Base-by-base conservation (phyloP, 2,329 filamentous ascomycete genomes). In the Neofusicoccum sp. region DNA sequence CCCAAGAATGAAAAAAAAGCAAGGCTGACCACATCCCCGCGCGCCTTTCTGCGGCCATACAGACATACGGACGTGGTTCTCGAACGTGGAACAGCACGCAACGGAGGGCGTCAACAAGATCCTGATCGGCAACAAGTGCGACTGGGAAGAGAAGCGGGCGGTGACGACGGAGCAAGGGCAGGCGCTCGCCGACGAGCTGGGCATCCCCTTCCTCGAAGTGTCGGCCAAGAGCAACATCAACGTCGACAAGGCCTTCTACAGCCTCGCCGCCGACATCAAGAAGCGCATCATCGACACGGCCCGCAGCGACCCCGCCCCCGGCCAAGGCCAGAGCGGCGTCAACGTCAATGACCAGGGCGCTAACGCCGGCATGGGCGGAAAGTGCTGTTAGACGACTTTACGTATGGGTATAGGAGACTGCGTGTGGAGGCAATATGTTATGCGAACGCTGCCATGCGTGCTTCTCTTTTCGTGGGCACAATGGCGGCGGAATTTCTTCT, bases 21-120 rank as follows among this genome's bases (percentile, higher is more conserved):
- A 37, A 14, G 50, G 61, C 48, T 61, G 41, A 47, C 29, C 39
- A 44, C 37, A 45, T 41, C 28, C 48, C 49, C 22, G 22, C 39
- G 33, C 50, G 34, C 34, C 14, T 29, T 41, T 11, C 16, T 29
- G 52, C 52, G 52, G 3, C 29, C 37, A 45, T n/a, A 58, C 75
- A 98, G 95, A 99, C 81, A 99, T 99, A 79, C 90, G 93, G 74
- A 98, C 95, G 69, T 99, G 95, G 95, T 99, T 99, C 82, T 93
- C 93, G 76, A 98, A 99, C 81, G 93, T 97, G 71, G 93, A 97
- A 78, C 93, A 97, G 79, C 93, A 99, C 81, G 95, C 95, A 64
- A 97, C 92, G 72, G 95, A 98, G 81, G 95, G 95, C 73, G 95
- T 99, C 76, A 97, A 98, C 87, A 99, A 98, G 85, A 98, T 99